phyloP scores from a whole-genome alignment of 2,329 filamentous ascomycete genomes.

The Tympanopsis confertula region DNA sequence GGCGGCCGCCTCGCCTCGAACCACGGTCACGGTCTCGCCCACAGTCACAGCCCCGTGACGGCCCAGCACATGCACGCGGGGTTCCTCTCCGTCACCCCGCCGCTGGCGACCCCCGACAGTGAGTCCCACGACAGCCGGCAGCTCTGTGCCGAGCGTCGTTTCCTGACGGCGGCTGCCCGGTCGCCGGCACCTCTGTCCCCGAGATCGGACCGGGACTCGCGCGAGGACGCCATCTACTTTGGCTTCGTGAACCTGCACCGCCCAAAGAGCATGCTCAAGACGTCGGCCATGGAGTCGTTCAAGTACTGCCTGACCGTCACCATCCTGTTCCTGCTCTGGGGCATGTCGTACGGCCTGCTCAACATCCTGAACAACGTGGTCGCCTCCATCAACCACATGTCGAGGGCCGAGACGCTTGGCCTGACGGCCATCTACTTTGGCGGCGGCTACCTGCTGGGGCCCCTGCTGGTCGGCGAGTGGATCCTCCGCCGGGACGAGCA shows the following conservation, averaged over 20 bases:
- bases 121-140: neutral
- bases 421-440: slow-evolving; percentile 62
- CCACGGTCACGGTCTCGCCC: neutral
- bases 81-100: neutral
- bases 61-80: neutral
- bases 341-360: slow-evolving; percentile 77
- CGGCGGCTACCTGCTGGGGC: slow-evolving; percentile 58
- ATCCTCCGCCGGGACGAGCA: slow-evolving; percentile 59
- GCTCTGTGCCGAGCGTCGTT: neutral
- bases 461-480: slow-evolving; percentile 58
- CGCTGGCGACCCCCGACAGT: neutral
- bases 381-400: slow-evolving; percentile 49
- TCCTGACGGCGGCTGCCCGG: neutral
- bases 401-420: slow-evolving; percentile 48
- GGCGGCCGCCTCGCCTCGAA: no score
- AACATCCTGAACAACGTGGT: slow-evolving; percentile 70
- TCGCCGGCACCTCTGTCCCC: slow-evolving; percentile 16
- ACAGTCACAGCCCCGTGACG: neutral
- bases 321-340: slow-evolving; percentile 79
- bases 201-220: no score
- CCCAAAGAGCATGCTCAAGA: slow-evolving; percentile 60
- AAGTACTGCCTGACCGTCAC: slow-evolving; percentile 67
- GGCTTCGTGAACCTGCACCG: slow-evolving; percentile 63
- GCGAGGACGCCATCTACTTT: slow-evolving; percentile 45
- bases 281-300: slow-evolving; percentile 50